These are phyloP conservation scores for Claviceps spartinae DNA, from an alignment of 2,329 filamentous ascomycete species.

Conservation along the genomic window DNA sequence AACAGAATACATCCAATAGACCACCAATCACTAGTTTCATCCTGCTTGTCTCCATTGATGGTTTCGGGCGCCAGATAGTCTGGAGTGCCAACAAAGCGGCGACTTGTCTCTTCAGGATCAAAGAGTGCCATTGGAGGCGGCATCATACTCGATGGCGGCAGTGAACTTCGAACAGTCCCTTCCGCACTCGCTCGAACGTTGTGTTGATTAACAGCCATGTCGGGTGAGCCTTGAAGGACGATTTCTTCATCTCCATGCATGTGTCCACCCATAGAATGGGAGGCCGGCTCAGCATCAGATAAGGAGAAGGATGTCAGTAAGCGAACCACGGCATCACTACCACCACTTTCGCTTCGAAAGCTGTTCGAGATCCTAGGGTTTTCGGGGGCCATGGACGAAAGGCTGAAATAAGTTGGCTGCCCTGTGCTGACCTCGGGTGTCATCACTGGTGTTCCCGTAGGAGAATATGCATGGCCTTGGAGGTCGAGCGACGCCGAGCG, in stretches of 20 bases:
- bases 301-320: slow-evolving; percentile 74
- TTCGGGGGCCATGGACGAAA: slow-evolving; percentile 43
- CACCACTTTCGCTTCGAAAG: slow-evolving; percentile 81
- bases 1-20: slow-evolving; percentile 97
- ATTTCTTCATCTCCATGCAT: slow-evolving; percentile 63
- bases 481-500: slow-evolving; percentile 89
- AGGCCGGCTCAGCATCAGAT: slow-evolving; percentile 40
- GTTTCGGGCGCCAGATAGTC: slow-evolving; percentile 97
- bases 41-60: slow-evolving; percentile 86
- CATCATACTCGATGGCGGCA: slow-evolving; percentile 54
- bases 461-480: slow-evolving; percentile 58
- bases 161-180: slow-evolving; percentile 19
- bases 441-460: slow-evolving; percentile 73
- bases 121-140: slow-evolving; percentile 89
- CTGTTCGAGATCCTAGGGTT: slow-evolving; percentile 55
- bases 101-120: slow-evolving; percentile 83
- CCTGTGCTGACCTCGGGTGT: slow-evolving; percentile 57
- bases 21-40: slow-evolving; percentile 99
- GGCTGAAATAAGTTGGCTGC: slow-evolving; percentile 87
- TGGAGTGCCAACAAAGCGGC: slow-evolving; percentile 89
- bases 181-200: slow-evolving; percentile 20
- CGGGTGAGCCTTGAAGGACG: slow-evolving; percentile 62
- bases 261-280: slow-evolving; percentile 31
- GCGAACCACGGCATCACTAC: slow-evolving; percentile 69
- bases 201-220: slow-evolving; percentile 40